Percentiles rank a stretch among this genome's conserved stretches.
Evolutionary conservation across 805 yeast genomes (phyloP).

Genomic region (Grigorovia yakushimaensis): DNA sequence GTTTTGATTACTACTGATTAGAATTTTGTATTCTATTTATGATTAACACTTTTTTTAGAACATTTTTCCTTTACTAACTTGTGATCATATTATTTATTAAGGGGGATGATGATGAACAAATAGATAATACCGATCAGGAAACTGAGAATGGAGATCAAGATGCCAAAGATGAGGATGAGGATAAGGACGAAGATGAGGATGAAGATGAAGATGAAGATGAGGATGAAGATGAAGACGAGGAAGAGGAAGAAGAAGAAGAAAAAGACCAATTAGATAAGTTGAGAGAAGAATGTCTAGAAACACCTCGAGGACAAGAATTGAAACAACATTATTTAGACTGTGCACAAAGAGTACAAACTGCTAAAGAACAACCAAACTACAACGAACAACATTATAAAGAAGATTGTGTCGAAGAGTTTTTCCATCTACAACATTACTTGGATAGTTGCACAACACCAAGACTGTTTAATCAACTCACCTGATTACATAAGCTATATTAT

Average conservation of each 20-base stretch:
- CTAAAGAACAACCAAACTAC: constrained; percentile 74
- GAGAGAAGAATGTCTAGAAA: constrained; percentile 58
- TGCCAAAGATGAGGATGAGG: not conserved
- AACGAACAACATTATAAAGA: constrained; percentile 77
- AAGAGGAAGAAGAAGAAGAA: constrained; percentile 58
- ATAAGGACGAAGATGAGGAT: constrained; percentile 13
- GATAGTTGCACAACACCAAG: constrained; percentile 89
- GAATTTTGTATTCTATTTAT: too few relatives aligned
- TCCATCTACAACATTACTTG: constrained; percentile 91
- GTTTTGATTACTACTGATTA: too few relatives aligned
- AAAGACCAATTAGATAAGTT: constrained; percentile 57
- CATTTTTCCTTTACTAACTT: not conserved
- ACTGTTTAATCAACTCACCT: constrained; percentile 78
- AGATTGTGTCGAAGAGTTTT: constrained; percentile 96
- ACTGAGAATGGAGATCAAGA: constrained; percentile 25
- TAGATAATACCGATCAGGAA: constrained; percentile 12
- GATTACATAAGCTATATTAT: not conserved
- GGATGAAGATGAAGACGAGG: constrained; percentile 54
- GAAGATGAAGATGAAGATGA: constrained; percentile 28
- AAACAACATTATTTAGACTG: constrained; percentile 91
- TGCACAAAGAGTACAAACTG: constrained; percentile 87
- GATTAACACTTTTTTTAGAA: too few relatives aligned
- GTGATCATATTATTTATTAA: not conserved
- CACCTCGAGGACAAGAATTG: constrained; percentile 57
- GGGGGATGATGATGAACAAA: not conserved